phyloP scores from a whole-genome alignment of 106 monocot species.

The Dendrobium officinale region DNA sequence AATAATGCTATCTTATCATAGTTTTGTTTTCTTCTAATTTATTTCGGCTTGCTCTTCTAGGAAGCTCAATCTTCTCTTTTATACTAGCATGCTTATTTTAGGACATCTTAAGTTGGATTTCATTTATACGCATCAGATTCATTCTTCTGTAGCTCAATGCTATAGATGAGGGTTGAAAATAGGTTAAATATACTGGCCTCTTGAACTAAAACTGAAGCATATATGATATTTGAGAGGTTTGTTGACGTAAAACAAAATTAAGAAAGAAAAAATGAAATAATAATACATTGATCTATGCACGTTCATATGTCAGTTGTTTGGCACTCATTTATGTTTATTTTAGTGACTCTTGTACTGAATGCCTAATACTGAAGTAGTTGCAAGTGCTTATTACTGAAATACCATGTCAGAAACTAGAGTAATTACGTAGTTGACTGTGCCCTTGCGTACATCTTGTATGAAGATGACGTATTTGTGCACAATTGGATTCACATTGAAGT shows the following conservation, averaged over 20 bases:
- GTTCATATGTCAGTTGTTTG: background rate
- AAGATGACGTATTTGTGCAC: background rate
- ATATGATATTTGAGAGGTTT: background rate
- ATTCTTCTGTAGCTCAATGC: background rate
- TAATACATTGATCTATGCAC: background rate
- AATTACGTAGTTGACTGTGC: background rate
- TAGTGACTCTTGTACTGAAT: background rate
- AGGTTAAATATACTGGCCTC: background rate
- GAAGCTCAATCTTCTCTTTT: background rate
- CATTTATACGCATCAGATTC: background rate
- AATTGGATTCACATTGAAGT: background rate
- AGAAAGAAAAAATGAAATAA: background rate
- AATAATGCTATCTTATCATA: conserved; percentile 9
- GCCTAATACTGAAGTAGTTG: background rate
- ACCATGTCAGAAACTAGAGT: background rate
- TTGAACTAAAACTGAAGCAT: background rate
- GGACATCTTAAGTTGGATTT: background rate
- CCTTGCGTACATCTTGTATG: background rate
- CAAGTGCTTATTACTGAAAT: background rate
- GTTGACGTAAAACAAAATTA: background rate
- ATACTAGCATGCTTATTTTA: background rate
- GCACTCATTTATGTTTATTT: background rate
- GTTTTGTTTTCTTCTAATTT: background rate
- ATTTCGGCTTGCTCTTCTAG: background rate
- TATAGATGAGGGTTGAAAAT: background rate